phyloP scores from a whole-genome alignment of 2,329 filamentous ascomycete genomes.

The Aaosphaeria arxii region DNA sequence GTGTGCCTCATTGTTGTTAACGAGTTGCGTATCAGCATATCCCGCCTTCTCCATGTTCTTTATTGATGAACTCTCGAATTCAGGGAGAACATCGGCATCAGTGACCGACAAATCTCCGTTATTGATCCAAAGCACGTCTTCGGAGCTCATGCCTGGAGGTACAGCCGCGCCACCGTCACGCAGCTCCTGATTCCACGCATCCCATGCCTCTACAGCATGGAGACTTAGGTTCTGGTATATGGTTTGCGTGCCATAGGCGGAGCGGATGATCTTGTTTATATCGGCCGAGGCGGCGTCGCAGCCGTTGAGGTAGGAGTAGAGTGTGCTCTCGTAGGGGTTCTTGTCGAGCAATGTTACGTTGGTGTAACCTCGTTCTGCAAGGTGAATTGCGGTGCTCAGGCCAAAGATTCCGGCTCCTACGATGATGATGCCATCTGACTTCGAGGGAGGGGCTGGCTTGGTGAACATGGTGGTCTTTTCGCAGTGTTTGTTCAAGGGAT shows the following conservation, averaged over 20 bases:
- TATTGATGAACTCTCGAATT: constrained; percentile 39
- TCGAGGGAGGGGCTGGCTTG: not conserved
- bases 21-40: constrained; percentile 33
- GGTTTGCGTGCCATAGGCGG: constrained; percentile 1
- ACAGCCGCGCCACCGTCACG: constrained; percentile 1
- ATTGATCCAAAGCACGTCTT: constrained; percentile 1
- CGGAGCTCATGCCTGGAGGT: not conserved
- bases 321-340: not conserved
- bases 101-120: constrained; percentile 1
- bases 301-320: constrained; percentile 1
- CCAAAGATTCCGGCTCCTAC: constrained; percentile 6
- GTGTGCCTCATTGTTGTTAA: constrained; percentile 28
- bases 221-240: constrained; percentile 6
- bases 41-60: constrained; percentile 37
- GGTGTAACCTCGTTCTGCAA: constrained; percentile 1
- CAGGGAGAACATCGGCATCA: constrained; percentile 1
- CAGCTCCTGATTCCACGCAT: constrained; percentile 3
- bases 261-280: constrained; percentile 6
- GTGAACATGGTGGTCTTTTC: no score
- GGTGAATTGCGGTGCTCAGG: constrained; percentile 2
- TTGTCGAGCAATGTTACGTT: constrained; percentile 5
- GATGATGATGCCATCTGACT: not conserved
- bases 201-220: constrained; percentile 3
- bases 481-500: no score
- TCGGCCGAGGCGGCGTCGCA: constrained; percentile 3